These are phyloP conservation scores for Xylaria hypoxylon DNA, from an alignment of 2,329 filamentous ascomycete genomes.

Conservation along the genomic window DNA sequence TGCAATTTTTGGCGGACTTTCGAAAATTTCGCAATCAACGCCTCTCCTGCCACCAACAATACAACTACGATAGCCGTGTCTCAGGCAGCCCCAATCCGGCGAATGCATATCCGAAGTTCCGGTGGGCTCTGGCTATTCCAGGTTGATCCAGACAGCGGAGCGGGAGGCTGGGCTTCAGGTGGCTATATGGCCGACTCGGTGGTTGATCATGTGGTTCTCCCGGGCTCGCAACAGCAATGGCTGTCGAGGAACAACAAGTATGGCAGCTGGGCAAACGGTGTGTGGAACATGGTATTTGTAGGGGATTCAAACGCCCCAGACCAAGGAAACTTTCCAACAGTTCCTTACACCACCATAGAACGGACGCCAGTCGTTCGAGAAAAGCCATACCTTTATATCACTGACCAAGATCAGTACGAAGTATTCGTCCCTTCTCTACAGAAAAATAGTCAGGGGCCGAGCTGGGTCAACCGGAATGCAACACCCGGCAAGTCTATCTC, in stretches of 20 bases:
- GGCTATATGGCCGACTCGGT: constrained; percentile 52
- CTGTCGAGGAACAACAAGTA: constrained; percentile 51
- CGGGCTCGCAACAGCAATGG: constrained; percentile 53
- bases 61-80: constrained; percentile 53
- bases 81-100: constrained; percentile 50
- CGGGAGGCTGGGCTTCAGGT: constrained; percentile 51
- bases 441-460: constrained; percentile 47
- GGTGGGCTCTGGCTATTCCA: constrained; percentile 52
- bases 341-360: constrained; percentile 49
- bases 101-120: constrained; percentile 49
- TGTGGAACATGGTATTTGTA: constrained; percentile 54
- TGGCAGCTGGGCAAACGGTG: constrained; percentile 51
- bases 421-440: constrained; percentile 50
- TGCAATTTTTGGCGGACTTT: constrained; percentile 53
- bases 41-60: constrained; percentile 49
- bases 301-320: constrained; percentile 48
- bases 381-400: constrained; percentile 50
- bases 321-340: constrained; percentile 46
- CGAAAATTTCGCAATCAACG: constrained; percentile 51
- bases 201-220: constrained; percentile 49
- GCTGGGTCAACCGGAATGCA: constrained; percentile 42
- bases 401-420: constrained; percentile 43
- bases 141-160: constrained; percentile 49
- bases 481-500: constrained; percentile 48
- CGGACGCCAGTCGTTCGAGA: constrained; percentile 50